phyloP scores from a whole-genome alignment of 2,329 filamentous ascomycete species.

The Raffaelea albimanens region DNA sequence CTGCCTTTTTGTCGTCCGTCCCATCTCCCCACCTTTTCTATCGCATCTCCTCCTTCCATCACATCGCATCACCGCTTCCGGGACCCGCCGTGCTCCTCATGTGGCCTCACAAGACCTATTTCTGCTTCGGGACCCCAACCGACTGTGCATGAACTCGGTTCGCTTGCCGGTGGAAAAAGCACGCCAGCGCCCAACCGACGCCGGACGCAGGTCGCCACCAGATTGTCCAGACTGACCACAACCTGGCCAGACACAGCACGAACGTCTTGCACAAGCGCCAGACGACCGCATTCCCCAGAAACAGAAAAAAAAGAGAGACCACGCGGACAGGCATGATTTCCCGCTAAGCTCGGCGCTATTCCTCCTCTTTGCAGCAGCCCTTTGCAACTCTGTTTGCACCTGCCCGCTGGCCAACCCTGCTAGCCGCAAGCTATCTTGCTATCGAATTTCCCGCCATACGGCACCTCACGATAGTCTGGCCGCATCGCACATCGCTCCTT shows the following conservation, averaged over 20 bases:
- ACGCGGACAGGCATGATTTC: conserved; percentile 3
- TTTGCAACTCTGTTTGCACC: neutral
- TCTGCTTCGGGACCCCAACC: neutral
- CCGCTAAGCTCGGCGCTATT: conserved; percentile 1
- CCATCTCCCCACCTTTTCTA: neutral
- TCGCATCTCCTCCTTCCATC: neutral
- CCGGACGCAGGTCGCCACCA: too few relatives aligned
- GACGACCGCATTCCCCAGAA: too few relatives aligned
- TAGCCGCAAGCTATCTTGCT: neutral
- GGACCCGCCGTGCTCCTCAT: neutral
- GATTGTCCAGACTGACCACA: too few relatives aligned
- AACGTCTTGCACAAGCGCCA: too few relatives aligned
- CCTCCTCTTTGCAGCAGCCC: neutral
- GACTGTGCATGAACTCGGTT: too few relatives aligned
- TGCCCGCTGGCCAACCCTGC: neutral
- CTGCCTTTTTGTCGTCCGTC: too few relatives aligned
- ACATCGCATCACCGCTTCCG: neutral
- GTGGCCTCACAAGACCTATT: neutral
- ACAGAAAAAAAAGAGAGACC: conserved; percentile 2
- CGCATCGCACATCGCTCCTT: neutral
- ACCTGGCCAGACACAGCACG: too few relatives aligned
- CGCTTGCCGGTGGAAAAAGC: too few relatives aligned
- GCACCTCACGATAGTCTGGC: neutral
- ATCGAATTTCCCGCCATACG: neutral
- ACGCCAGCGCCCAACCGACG: too few relatives aligned